A percentile compares a stretch with the other conserved stretches of the same genome.
Conservation (phyloP, 176 grass and related monocot species). For the Otatea glauca region DNA sequence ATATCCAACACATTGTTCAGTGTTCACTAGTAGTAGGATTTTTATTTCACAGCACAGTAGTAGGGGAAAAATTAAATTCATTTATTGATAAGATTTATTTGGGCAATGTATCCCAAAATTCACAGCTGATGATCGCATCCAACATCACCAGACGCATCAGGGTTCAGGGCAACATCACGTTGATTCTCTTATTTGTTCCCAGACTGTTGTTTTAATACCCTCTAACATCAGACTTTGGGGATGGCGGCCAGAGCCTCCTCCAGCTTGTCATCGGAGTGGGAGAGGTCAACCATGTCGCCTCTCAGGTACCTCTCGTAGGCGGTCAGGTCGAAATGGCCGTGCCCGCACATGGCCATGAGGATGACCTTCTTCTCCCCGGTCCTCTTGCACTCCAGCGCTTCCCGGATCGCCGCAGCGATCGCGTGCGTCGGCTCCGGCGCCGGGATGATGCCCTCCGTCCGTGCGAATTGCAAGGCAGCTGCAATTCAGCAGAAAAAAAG, state of each 20-base stretch:
- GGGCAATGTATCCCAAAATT: background rate
- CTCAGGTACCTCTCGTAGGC: constrained; percentile 56
- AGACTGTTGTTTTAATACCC: background rate
- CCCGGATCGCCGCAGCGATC: constrained; percentile 89
- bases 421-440: constrained; percentile 95
- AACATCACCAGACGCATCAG: background rate
- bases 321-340: constrained; percentile 91
- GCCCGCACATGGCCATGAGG: constrained; percentile 93
- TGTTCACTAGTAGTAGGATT: too few relatives aligned
- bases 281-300: too few relatives aligned
- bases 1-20: background rate
- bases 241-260: constrained; percentile 66
- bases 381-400: constrained; percentile 80
- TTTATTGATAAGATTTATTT: constrained; percentile 28
- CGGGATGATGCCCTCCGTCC: constrained; percentile 95
- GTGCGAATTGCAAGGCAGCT: constrained; percentile 85
- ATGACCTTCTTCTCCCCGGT: constrained; percentile 82
- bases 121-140: too few relatives aligned
- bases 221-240: constrained; percentile 44
- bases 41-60: too few relatives aligned
- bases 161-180: background rate
- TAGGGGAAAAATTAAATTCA: background rate
- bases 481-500: constrained; percentile 15
- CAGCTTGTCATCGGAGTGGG: too few relatives aligned
- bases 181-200: constrained; percentile 24